Base-by-base conservation (phyloP, 768 basidiomycete species). In the Calocybe gangraenosa region DNA sequence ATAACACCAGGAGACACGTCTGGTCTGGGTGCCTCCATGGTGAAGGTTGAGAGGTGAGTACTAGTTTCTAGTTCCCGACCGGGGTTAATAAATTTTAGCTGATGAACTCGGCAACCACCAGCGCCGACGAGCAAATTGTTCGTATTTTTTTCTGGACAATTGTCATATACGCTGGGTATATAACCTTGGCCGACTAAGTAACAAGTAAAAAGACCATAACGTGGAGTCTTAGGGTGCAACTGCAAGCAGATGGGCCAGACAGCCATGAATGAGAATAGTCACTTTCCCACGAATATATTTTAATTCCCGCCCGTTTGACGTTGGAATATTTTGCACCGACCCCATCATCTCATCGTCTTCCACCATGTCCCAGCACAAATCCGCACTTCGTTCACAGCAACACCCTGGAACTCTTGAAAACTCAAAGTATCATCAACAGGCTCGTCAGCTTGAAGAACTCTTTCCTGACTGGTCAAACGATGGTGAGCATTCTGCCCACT, bases 401-500 rank as follows among this genome's bases (percentile, higher is more conserved):
- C 61, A 63, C 25, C 44, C 66, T 47, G 64, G 66, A 25, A 48
- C 58, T 25, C 42, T 60, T 43, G 69, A 68, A 33, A 53, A 65
- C 46, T 56, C 61, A 47, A 81, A 78, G 58, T 81, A 71, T 57
- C 75, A 74, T 40, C 14, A 65, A 0, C 69, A 88, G 54, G 76
- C 80, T 7, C 65, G 68, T 21, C 76, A 79, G 39, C 79, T 92
- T 5, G 78, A 82, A 61, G 89, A 90, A 58, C 61, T 76, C 48
- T 91, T 88, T 57, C 80, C 87, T 3, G 48, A 57, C 54, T 90
- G 78, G 78, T 76, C 84, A 56, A 70, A 68, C 52, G 86, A 89
- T 56, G 88, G 88, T 82, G 54, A 42, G 61, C 55, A 46, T 48
- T 23, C 35, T 46, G 35, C 40, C 43, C 37, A 38, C 47, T 48